Base-by-base conservation (phyloP, 1,284 basidiomycete species). In the Blastosporella zonata region DNA sequence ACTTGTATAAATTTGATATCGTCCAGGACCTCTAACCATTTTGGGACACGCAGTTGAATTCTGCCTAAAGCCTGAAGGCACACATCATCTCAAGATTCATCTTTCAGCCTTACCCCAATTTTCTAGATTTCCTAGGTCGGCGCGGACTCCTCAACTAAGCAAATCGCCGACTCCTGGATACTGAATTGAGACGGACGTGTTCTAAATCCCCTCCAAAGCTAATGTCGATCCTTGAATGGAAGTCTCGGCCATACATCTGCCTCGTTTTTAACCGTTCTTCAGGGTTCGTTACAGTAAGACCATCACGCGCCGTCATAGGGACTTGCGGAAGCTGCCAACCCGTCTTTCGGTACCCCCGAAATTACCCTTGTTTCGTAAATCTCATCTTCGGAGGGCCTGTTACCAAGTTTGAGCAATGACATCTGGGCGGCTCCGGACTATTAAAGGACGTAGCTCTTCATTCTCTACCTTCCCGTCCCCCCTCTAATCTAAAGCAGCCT, bases 401-500 rank as follows among this genome's bases (percentile, higher is more conserved):
- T 67, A 57, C 66, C 65, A 67, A 67, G 62, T 67, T 65, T 59
- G 59, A 58, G 55, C 55, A 29, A 60, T 70, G 71, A 70, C 70
- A 71, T 61, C 59, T 68, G 58, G 61, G 61, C 66, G 66, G 66
- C 56, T 65, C 67, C 69, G 67, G 65, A 56, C 61, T 70, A 70
- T 72, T 72, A 73, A 74, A 72, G 67, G 63, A 63, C 66, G 54
- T 55, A 61, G 56, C 53, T 61, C 56, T 59, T 59, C 56, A 47
- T 54, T 56, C 55, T 55, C 61, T 50, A 41, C 47, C 54, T 54
- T 56, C 51, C 60, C 59, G 56, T 55, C 57, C 55, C 54, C 55
- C 50, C 49, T 55, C 57, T 44, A 57, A 59, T 57, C 54, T 44
- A 35, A 42, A 50, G 42, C 38, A 58, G 61, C 65, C 60, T 61